Conservation (phyloP, 192 early-diverging fungal species). For the Phycomyces nitens region DNA sequence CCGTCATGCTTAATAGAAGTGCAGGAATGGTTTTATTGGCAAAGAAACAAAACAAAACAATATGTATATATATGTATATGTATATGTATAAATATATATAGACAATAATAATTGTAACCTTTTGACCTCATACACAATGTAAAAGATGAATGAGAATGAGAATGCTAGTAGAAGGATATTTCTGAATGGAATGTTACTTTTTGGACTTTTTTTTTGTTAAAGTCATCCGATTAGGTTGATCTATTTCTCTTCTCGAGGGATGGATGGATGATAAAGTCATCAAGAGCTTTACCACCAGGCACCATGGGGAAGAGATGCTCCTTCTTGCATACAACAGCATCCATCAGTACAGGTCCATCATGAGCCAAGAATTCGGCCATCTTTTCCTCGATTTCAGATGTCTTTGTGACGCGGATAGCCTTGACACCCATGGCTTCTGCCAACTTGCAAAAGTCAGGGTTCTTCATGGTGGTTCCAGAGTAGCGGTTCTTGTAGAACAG, state of each 20-base stretch:
- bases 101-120: no score
- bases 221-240: no score
- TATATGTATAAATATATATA: no score
- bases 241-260: slow-evolving; percentile 20
- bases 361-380: slow-evolving; percentile 90
- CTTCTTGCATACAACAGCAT: slow-evolving; percentile 84
- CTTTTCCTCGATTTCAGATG: slow-evolving; percentile 77
- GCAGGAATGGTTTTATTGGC: neutral
- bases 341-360: slow-evolving; percentile 87
- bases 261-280: slow-evolving; percentile 79
- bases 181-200: no score
- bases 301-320: slow-evolving; percentile 98
- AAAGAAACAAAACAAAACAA: no score
- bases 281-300: slow-evolving; percentile 87
- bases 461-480: slow-evolving; percentile 90
- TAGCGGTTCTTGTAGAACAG: slow-evolving; percentile 97
- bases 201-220: no score
- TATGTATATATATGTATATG: no score
- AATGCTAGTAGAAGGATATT: no score
- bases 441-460: slow-evolving; percentile 98
- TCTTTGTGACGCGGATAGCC: slow-evolving; percentile 79
- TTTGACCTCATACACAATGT: no score
- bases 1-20: neutral
- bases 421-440: slow-evolving; percentile 91
- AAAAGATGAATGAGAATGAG: no score